Evolutionary conservation across 495 filamentous ascomycete genomes (phyloP), one percentile per base, ranked within the genome.

Genomic region (Xylaria scruposa): DNA sequence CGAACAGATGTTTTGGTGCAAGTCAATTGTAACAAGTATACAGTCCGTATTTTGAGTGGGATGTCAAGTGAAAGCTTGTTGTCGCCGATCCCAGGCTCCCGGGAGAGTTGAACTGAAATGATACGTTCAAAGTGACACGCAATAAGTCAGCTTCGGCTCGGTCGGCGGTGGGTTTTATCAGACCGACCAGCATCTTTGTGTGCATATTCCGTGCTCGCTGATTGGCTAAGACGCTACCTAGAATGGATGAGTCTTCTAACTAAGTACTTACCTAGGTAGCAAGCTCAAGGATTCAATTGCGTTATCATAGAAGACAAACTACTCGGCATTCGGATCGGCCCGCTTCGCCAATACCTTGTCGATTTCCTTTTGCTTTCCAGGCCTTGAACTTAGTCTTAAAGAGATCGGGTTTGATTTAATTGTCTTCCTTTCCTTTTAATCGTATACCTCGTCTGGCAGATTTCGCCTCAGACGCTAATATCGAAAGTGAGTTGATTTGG

Each of bases 131-230:
- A 3, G 10, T 15, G 9, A 21, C 38, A n/a, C 19, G 31, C 58
- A 7, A 36, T 49, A n/a, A 19, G 33, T 47, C 29, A 67, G 63
- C 63, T 67, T 67, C 63, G 44, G 63, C 31, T 53, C 63, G 26
- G 46, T 51, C 46, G 44, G 46, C 29, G 26, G 38, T 67, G 19
- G 26, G n/a, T 67, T 49, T 47, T 7, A 44, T 33, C 24, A 46
- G 17, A 15, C 24, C 13, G 21, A n/a, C 38, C 4, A 53, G 47
- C 47, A 51, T 12, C 38, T 5, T 62, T 4, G 36, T 38, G n/a
- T 26, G 36, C n/a, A 44, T 33, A 38, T 60, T 60, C 33, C n/a
- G 31, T 26, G 33, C n/a, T 29, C 36, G 36, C 60, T 62, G 60
- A 62, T 62, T 62, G 60, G 60, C 60, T 38, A 6, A 62, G 31